Base-by-base conservation (phyloP, 1,284 basidiomycete species). In the Sanghuangporus sanghuang region DNA sequence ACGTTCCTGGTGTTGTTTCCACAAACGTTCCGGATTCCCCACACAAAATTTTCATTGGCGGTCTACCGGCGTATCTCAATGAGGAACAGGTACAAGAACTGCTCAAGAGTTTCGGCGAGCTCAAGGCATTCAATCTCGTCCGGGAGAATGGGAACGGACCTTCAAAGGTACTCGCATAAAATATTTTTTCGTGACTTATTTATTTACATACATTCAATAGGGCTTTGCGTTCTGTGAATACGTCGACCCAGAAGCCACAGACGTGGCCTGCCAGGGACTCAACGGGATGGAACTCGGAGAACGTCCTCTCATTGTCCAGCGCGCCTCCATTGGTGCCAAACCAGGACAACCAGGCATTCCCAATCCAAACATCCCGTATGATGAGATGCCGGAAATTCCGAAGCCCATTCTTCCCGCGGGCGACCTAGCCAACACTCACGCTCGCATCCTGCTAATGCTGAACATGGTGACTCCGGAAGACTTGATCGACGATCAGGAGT, bases 211-310 rank as follows among this genome's bases (percentile, higher is more conserved):
- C 46, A 23, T 38, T 16, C 12, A 32, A 38, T 72, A 96, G 92
- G 97, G 97, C 67, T 99, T 98, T 75, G 97, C 97, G 0, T 99
- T 98, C 80, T 97, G 95, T 79, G 97, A 99, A 82, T 99, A 98
- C 75, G 89, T 92, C 63, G 97, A 99, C 73, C 79, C 87, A 11
- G 77, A 76, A 39, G 87, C 96, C 63, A 99, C 97, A 56, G 96
- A 99, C 68, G 86, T 98, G 67, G 97, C 97, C 42, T 98, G 96
- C 72, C 91, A 95, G 75, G 94, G 95, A 67, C 83, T 99, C 64
- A 96, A 97, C 75, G 95, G 95, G 63, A 98, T 99, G 93, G 92
- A 97, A 73, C 85, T 99, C 12, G 97, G 96, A 59, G 97, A 99
- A 75, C 89, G 94, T n/a, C 92, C 87, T 71, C 84, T 99, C 49